Base-by-base conservation (phyloP, 257 asterid genomes). In the Salvia splendens region DNA sequence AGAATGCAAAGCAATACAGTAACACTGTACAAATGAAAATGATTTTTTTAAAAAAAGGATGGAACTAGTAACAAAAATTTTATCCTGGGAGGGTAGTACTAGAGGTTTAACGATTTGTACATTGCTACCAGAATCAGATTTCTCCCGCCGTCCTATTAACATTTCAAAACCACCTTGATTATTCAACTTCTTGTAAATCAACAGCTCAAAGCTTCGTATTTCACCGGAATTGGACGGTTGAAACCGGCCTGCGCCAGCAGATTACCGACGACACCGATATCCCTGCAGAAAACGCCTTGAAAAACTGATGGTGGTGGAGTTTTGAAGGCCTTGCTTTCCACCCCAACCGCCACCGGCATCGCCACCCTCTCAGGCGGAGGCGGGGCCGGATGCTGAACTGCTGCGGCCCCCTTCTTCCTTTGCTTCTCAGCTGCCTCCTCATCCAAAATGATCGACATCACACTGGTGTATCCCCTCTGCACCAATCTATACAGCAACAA, bases 261-360 rank as follows among this genome's bases (percentile, higher is more conserved):
- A 60, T 69, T 87, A 8, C 94, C 96, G 5, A 93, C 97, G 11
- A 78, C 83, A 0, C 95, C 80, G 58, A 93, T 83, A 79, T 93
- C 97, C 81, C 98, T 73, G 72, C 98, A 93, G 72, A 93, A 93
- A 12, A 85, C 96, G 4, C 97, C 98, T 68, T 93, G 95, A 57
- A 83, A 85, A 41, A 69, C 84, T 4, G 97, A 76, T 0, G 85
- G 56, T 2, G 81, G 73, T 9, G 94, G 80, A 0, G 87, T 61
- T 8, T 82, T 67, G 4, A 65, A 49, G 48, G 24, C 59, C 76
- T 81, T 80, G 28, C 15, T 77, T 50, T 81, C 89, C 5, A 42
- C 77, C 62, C 4, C 42, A 24, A 2, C 52, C 3, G 75, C 49
- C 15, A n/a, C 71, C 4, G 66, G 65, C 35, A 30, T 57, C n/a